Conservation (phyloP, 1,284 basidiomycete species). For the Inonotus hispidus region DNA sequence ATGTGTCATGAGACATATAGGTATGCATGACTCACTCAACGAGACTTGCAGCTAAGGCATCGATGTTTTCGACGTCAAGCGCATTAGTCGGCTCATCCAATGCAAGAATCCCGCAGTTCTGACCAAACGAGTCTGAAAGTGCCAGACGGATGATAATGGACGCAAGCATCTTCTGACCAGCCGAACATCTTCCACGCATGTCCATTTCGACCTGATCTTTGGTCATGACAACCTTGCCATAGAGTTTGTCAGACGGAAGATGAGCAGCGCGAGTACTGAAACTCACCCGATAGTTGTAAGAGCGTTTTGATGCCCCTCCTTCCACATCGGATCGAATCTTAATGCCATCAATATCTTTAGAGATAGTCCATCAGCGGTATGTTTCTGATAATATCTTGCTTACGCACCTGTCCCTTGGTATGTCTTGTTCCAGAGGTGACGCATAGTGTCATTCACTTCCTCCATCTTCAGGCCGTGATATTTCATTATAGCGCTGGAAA, state of each 20-base stretch:
- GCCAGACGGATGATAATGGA: conserved; percentile 99
- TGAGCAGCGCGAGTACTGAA: conserved; percentile 9
- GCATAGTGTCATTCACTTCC: conserved; percentile 97
- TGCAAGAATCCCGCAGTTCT: conserved; percentile 96
- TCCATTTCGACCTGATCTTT: conserved; percentile 99
- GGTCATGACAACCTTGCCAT: conserved; percentile 88
- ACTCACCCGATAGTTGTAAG: conserved; percentile 96
- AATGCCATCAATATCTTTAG: conserved; percentile 93
- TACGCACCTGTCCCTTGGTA: conserved; percentile 94
- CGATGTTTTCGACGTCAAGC: conserved; percentile 94
- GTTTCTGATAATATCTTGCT: neutral
- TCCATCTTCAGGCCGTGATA: conserved; percentile 99
- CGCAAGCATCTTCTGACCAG: conserved; percentile 98
- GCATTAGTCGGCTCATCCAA: conserved; percentile 99
- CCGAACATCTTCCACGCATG: conserved; percentile 97
- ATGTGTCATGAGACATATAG: neutral
- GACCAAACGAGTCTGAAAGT: conserved; percentile 94
- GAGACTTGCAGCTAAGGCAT: conserved; percentile 86
- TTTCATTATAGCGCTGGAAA: conserved; percentile 87
- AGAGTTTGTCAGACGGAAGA: conserved; percentile 20
- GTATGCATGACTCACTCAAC: conserved; percentile 68
- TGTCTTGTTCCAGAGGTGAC: conserved; percentile 96
- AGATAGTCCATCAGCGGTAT: neutral
- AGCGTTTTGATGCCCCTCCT: conserved; percentile 76
- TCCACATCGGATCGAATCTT: conserved; percentile 94